Percentiles rank a stretch among this genome's conserved stretches.
Conservation (phyloP, 805 yeast species). For the Candida andamanensis region DNA sequence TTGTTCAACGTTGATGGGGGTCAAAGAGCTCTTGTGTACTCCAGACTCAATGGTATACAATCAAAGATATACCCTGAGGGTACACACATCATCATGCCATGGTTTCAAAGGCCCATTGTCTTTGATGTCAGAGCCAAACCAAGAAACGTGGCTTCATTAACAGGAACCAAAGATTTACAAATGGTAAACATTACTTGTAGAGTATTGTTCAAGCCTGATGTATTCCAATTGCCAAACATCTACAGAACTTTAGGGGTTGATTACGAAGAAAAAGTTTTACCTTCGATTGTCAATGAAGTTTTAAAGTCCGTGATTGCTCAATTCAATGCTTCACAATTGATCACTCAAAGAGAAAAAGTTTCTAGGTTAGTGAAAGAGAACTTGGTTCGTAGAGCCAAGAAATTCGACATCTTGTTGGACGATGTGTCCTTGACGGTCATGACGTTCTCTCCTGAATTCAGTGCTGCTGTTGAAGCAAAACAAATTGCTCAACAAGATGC, state of each 20-base stretch:
- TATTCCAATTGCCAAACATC: constrained; percentile 71
- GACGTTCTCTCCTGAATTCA: constrained; percentile 97
- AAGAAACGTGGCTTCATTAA: constrained; percentile 88
- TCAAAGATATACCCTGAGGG: constrained; percentile 86
- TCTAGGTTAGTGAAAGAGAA: constrained; percentile 87
- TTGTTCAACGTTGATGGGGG: constrained; percentile 88
- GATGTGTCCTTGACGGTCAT: constrained; percentile 95
- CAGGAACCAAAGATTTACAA: constrained; percentile 97
- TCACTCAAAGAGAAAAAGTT: constrained; percentile 98
- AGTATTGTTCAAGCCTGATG: constrained; percentile 86
- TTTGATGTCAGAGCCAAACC: constrained; percentile 98
- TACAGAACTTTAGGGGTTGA: constrained; percentile 91
- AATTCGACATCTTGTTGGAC: constrained; percentile 82
- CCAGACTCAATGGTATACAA: constrained; percentile 80
- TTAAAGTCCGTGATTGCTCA: constrained; percentile 96
- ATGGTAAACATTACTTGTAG: constrained; percentile 99
- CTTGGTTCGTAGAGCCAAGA: constrained; percentile 83
- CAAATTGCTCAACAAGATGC: constrained; percentile 99
- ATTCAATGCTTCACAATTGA: constrained; percentile 95
- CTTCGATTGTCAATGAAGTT: constrained; percentile 97
- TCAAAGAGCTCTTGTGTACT: constrained; percentile 92
- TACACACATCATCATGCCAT: constrained; percentile 89
- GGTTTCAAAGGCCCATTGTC: constrained; percentile 88
- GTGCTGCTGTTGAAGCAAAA: constrained; percentile 96
- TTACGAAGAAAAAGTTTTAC: constrained; percentile 94